Conservation (phyloP, 768 basidiomycete genomes). For the Dictyophora rubrovolvata region DNA sequence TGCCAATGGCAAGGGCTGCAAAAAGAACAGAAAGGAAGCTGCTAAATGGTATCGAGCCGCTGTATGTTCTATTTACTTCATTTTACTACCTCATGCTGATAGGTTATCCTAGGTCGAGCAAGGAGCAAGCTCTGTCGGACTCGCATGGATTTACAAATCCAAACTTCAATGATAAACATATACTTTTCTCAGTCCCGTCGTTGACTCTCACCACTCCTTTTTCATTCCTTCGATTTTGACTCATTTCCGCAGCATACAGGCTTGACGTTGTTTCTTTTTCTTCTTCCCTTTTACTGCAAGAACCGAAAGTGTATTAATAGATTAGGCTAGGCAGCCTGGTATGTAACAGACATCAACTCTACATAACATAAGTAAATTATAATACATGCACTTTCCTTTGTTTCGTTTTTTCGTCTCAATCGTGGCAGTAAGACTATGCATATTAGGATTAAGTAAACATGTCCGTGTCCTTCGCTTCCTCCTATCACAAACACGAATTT, state of each 20-base stretch:
- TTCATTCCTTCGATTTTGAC: neutral
- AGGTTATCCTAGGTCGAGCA: conserved; percentile 41
- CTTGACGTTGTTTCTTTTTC: neutral
- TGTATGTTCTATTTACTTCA: conserved; percentile 28
- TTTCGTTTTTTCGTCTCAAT: neutral
- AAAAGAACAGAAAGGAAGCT: conserved; percentile 78
- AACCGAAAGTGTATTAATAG: neutral
- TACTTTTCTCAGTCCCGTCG: neutral
- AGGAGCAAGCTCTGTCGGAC: conserved; percentile 70
- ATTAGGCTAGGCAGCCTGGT: neutral
- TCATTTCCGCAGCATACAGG: neutral
- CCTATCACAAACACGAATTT: neutral
- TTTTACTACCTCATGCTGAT: neutral
- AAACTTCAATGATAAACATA: conserved; percentile 40
- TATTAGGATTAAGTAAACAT: too few relatives aligned
- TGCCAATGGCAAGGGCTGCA: conserved; percentile 80
- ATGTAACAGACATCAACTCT: neutral
- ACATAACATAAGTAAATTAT: neutral
- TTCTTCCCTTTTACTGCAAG: neutral
- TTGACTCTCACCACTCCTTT: neutral
- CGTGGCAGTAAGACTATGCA: too few relatives aligned
- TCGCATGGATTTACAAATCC: conserved; percentile 89
- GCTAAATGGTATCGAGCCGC: conserved; percentile 90
- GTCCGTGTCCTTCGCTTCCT: neutral
- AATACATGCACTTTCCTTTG: neutral